Evolutionary conservation across 2,329 filamentous ascomycete genomes (phyloP).

Genomic region (Fusarium xyrophilum): DNA sequence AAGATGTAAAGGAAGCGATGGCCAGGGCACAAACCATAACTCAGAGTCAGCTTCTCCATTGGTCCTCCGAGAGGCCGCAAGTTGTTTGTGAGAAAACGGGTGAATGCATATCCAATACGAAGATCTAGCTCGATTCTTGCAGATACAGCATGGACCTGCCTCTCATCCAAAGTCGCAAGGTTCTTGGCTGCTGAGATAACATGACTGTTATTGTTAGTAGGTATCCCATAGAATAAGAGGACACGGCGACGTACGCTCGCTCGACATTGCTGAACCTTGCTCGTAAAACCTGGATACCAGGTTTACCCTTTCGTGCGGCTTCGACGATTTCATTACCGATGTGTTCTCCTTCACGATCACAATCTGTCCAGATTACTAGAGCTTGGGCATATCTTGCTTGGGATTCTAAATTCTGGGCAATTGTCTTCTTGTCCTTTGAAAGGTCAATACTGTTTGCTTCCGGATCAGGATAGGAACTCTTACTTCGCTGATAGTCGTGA

Average conservation of each 20-base stretch:
- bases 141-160: slow-evolving; percentile 84
- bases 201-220: slow-evolving; percentile 63
- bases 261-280: slow-evolving; percentile 97
- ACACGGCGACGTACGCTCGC: slow-evolving; percentile 67
- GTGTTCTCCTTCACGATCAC: slow-evolving; percentile 95
- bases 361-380: slow-evolving; percentile 98
- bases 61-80: slow-evolving; percentile 75
- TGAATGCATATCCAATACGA: slow-evolving; percentile 91
- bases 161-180: slow-evolving; percentile 80
- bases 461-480: slow-evolving; percentile 21
- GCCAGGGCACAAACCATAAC: slow-evolving; percentile 69
- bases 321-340: slow-evolving; percentile 91
- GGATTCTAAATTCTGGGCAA: slow-evolving; percentile 83
- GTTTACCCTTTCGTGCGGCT: slow-evolving; percentile 77
- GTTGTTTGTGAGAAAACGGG: slow-evolving; percentile 81
- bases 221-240: not conserved
- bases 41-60: slow-evolving; percentile 71
- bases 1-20: not conserved
- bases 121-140: slow-evolving; percentile 92
- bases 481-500: slow-evolving; percentile 72
- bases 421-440: slow-evolving; percentile 73
- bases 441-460: slow-evolving; percentile 15
- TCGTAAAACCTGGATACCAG: slow-evolving; percentile 77
- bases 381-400: slow-evolving; percentile 76
- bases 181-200: slow-evolving; percentile 82